Base-by-base conservation (phyloP, 805 yeast species). In the Monosporozyma aquatica region DNA sequence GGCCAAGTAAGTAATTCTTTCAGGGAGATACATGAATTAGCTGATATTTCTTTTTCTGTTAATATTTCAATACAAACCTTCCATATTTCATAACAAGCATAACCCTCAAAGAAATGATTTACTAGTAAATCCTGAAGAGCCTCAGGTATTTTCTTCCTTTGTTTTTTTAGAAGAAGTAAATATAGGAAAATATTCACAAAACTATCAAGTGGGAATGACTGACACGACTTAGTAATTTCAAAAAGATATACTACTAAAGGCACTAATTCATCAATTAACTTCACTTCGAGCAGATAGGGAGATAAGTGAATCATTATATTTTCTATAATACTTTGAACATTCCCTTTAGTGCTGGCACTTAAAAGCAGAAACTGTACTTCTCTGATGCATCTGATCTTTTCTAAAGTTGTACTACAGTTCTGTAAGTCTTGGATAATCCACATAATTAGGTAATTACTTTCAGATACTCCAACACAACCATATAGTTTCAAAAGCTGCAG, bases 341-440 rank as follows among this genome's bases (percentile, higher is more conserved):
- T 14, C 6, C 52, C 13, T 1, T n/a, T 5, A 10, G 36, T 26
- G 23, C 49, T 51, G 38, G 40, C 50, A 2, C 50, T 7, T 1
- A 53, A 36, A 5, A 57, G 17, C 4, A 55, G 8, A 6, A 42
- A 38, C 30, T 53, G 51, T 13, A 57, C 18, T 22, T 48, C 53
- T n/a, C 62, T 43, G 3, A 57, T 11, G 13, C 45, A 47, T 26
- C 42, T 37, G 2, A 51, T n/a, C 17, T 43, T 42, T 24, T 48
- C 51, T n/a, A 42, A 33, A 1, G 13, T 4, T 15, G 42, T 29
- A 6, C 18, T 28, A 2, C 51, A 30, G 1, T 27, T 18, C 24
- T 49, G 52, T 8, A 58, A 41, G 17, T 58, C 60, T 7, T 45
- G 38, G 8, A 55, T 26, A 14, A 52, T 38, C 50, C 55, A 54